phyloP scores from a whole-genome alignment of 2,329 filamentous ascomycete genomes.

The Fusarium pilosicola region DNA sequence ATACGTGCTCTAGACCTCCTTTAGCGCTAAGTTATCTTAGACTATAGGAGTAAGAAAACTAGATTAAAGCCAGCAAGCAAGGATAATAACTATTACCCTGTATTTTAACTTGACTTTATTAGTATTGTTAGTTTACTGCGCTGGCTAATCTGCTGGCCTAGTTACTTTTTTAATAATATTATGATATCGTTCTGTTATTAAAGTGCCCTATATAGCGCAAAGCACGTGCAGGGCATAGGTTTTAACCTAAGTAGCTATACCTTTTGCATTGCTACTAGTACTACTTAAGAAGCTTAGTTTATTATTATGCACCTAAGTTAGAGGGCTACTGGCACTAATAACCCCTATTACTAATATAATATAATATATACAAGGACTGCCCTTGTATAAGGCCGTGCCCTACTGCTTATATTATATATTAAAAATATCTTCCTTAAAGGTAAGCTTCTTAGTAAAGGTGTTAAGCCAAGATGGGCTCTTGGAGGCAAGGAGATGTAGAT shows the following conservation, averaged over 20 bases:
- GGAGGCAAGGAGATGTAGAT: too few species aligned
- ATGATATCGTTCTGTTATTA: not conserved
- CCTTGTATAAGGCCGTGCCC: not conserved
- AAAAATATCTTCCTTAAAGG: not conserved
- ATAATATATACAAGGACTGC: too few species aligned
- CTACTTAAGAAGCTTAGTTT: not conserved
- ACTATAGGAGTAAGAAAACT: not conserved
- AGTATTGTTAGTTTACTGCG: not conserved
- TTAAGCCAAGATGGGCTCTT: not conserved
- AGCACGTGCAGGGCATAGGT: not conserved
- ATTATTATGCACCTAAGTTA: not conserved
- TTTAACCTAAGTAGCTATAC: not conserved
- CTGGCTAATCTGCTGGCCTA: not conserved
- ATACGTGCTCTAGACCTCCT: not conserved
- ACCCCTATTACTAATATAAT: not conserved
- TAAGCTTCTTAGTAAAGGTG: not conserved
- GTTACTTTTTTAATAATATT: not conserved
- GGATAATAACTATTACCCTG: not conserved
- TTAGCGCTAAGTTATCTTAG: not conserved
- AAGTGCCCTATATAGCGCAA: not conserved
- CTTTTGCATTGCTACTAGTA: not conserved
- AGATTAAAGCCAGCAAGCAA: not conserved
- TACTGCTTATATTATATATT: not conserved
- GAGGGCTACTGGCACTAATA: not conserved
- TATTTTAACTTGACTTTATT: not conserved